Evolutionary conservation across 2,329 filamentous ascomycete species (phyloP), one percentile per base, ranked within the genome.

Genomic region (Scedosporium minutisporum): DNA sequence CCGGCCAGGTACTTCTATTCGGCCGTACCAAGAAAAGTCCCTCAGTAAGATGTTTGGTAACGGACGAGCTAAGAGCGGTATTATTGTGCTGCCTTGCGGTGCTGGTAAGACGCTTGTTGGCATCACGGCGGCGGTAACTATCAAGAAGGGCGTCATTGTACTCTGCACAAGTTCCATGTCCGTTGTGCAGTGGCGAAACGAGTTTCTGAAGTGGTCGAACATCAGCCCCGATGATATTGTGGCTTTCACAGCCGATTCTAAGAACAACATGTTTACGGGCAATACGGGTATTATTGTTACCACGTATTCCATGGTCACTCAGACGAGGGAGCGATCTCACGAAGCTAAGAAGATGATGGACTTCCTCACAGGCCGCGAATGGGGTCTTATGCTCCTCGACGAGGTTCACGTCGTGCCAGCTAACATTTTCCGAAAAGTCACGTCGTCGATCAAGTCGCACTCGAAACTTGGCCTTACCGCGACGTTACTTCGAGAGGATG

Each of bases 21-120:
- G 93, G 72, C 78, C 96, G 65, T 99, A 99, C 69, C 95, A 99
- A 73, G 95, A 99, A 74, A 96, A 97, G 77, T 96, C 92, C 67
- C 80, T 99, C 9, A 96, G 91, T 78, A 99, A 99, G 75, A 99
- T 99, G 95, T 99, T 99, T 73, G 93, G 95, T 71, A 99, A 99
- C 71, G 93, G 93, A 59, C 88, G 95, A 75, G 95, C 95, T 14
- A 95, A 96, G 78, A 97, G 92, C 74, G 95, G 95, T 63, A 96
- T 99, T 67, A 99, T 99, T 64, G 95, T 99, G 63, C 76, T 99
- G 68, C 95, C 95, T 18, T 99, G 95, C 73, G 95, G 95, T 68
- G 95, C 95, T 18, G 95, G 95, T 64, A 99, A 99, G 79, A 99
- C 95, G 1, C 78, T 99, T 48, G 95, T 99, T 16, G 95, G 95